phyloP scores from a whole-genome alignment of 2,329 filamentous ascomycete genomes.

The Hypoxylon sp. region DNA sequence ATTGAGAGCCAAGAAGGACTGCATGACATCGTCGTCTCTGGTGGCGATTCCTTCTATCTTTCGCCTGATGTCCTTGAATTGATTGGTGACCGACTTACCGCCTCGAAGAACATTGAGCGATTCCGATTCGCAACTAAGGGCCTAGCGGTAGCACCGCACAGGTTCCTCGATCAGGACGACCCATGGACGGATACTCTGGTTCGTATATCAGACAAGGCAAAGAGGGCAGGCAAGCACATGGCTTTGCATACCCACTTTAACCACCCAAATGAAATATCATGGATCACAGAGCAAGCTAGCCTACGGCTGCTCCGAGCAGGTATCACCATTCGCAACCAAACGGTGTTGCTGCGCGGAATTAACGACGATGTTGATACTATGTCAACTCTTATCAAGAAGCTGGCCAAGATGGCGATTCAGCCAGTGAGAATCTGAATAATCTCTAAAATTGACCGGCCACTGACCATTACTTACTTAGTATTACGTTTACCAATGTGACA shows the following conservation, averaged over 20 bases:
- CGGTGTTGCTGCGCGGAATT: slow-evolving; percentile 70
- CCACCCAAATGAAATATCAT: slow-evolving; percentile 73
- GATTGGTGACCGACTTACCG: slow-evolving; percentile 70
- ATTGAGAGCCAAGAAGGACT: slow-evolving; percentile 66
- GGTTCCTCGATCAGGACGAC: slow-evolving; percentile 68
- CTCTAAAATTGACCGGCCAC: slow-evolving; percentile 1
- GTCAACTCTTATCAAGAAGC: slow-evolving; percentile 65
- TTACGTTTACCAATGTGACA: slow-evolving; percentile 77
- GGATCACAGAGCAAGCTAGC: slow-evolving; percentile 69
- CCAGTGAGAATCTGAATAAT: slow-evolving; percentile 60
- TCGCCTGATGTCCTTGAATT: slow-evolving; percentile 65
- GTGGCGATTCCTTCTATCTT: slow-evolving; percentile 74
- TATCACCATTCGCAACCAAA: slow-evolving; percentile 72
- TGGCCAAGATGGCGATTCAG: slow-evolving; percentile 70
- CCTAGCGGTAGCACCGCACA: slow-evolving; percentile 70
- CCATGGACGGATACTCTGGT: slow-evolving; percentile 69
- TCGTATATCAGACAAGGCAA: slow-evolving; percentile 65
- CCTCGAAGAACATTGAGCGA: slow-evolving; percentile 70
- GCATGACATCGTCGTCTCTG: slow-evolving; percentile 74
- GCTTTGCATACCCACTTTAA: slow-evolving; percentile 78
- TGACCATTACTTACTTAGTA: slow-evolving; percentile 60
- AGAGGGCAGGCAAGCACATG: slow-evolving; percentile 69
- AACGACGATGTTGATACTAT: slow-evolving; percentile 71
- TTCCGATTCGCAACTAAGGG: slow-evolving; percentile 75
- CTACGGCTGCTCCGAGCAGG: slow-evolving; percentile 65